Evolutionary conservation across 1,139 yeast genomes (phyloP).

Genomic region (Blastobotrys illinoisensis): DNA sequence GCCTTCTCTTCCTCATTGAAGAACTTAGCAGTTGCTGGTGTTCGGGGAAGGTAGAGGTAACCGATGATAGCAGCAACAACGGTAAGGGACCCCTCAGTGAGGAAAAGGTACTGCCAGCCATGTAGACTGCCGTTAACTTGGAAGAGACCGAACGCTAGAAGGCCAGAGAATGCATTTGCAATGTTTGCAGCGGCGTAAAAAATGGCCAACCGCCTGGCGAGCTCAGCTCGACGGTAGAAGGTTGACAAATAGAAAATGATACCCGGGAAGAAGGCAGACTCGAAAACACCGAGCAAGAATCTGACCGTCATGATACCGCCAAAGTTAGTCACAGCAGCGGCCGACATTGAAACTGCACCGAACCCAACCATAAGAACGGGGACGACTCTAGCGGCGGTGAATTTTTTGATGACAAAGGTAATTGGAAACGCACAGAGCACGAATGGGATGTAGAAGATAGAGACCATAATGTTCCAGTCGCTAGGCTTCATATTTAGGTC

Average conservation of each 20-base stretch:
- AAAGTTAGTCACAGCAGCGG: conserved; percentile 44
- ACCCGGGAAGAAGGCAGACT: conserved; percentile 29
- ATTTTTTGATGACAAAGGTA: conserved; percentile 43
- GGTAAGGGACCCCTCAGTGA: conserved; percentile 36
- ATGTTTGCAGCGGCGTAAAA: conserved; percentile 44
- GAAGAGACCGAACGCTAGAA: conserved; percentile 25
- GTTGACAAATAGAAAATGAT: conserved; percentile 31
- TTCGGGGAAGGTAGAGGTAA: conserved; percentile 47
- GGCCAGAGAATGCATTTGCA: conserved; percentile 34
- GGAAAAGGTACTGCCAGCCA: conserved; percentile 37
- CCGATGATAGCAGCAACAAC: conserved; percentile 29
- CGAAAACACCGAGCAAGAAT: conserved; percentile 31
- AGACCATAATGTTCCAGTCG: conserved; percentile 51
- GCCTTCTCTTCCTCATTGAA: conserved; percentile 32
- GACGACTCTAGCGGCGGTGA: conserved; percentile 50
- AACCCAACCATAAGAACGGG: conserved; percentile 44
- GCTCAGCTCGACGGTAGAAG: conserved; percentile 31
- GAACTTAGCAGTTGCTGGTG: conserved; percentile 48
- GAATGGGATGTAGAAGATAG: conserved; percentile 57
- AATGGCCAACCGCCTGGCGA: conserved; percentile 50
- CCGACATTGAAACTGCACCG: conserved; percentile 54
- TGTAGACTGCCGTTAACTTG: conserved; percentile 33
- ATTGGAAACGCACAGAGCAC: conserved; percentile 57
- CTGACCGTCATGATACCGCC: conserved; percentile 25
- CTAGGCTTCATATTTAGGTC: conserved; percentile 47